These are phyloP conservation scores for Diaporthe caulivora DNA, from an alignment of 2,329 filamentous ascomycete genomes.

Conservation along the genomic window DNA sequence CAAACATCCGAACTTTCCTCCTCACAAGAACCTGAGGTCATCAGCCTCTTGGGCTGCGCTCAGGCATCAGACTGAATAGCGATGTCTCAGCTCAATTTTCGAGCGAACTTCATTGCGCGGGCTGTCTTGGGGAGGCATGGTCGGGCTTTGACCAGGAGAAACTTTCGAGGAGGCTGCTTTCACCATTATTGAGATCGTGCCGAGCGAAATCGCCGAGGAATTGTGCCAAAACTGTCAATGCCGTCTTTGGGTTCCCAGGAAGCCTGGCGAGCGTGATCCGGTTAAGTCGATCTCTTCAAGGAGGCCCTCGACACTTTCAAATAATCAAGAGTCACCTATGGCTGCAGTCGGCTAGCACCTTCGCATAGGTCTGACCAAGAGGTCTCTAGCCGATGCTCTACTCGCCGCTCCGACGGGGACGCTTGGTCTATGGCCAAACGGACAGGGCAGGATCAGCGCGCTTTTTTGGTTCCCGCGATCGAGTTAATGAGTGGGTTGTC, in stretches of 20 bases:
- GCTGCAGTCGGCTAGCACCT: constrained; percentile 1
- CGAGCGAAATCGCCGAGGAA: background rate
- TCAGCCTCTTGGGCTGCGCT: constrained; percentile 4
- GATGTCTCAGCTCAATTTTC: background rate
- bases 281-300: background rate
- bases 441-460: constrained; percentile 13
- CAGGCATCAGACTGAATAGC: background rate
- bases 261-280: background rate
- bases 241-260: background rate
- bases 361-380: background rate
- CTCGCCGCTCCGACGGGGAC: background rate
- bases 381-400: background rate
- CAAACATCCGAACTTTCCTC: constrained; percentile 26
- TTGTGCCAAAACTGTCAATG: background rate
- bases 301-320: background rate
- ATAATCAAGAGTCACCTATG: constrained; percentile 12
- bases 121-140: background rate
- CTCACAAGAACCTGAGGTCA: constrained; percentile 5
- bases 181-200: background rate
- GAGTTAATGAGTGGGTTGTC: background rate
- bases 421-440: background rate
- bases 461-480: constrained; percentile 34
- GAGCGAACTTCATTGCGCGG: background rate
- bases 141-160: background rate
- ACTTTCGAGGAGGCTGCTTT: background rate